These are phyloP conservation scores for Colletotrichum sidae DNA, from an alignment of 2,329 filamentous ascomycete genomes.

Conservation along the genomic window DNA sequence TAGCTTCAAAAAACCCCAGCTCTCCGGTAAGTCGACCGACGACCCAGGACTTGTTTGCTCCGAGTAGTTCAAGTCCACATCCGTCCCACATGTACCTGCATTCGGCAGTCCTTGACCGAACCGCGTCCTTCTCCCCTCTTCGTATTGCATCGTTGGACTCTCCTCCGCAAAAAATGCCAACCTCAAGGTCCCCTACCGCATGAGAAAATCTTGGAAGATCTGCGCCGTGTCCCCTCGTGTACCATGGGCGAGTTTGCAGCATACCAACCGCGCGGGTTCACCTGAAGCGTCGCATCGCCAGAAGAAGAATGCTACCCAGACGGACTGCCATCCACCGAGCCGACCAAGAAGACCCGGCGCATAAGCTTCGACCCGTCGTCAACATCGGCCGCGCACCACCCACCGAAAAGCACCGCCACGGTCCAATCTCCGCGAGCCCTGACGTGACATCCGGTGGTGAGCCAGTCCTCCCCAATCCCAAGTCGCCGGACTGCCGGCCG, in stretches of 20 bases:
- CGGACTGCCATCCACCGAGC: not conserved
- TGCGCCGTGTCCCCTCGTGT: constrained; percentile 19
- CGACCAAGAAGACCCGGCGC: too few species aligned
- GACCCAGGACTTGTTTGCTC: too few species aligned
- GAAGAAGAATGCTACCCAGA: constrained; percentile 14
- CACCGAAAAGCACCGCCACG: constrained; percentile 17
- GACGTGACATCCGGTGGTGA: not conserved
- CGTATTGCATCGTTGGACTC: constrained; percentile 19
- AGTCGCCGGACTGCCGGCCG: constrained; percentile 28
- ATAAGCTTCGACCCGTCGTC: constrained; percentile 16
- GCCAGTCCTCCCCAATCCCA: not conserved
- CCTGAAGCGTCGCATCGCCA: constrained; percentile 36
- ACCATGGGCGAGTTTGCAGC: not conserved
- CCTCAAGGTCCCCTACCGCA: constrained; percentile 24
- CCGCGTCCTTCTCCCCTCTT: constrained; percentile 4
- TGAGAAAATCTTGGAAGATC: constrained; percentile 37
- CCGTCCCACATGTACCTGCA: constrained; percentile 29
- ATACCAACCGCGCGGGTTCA: constrained; percentile 31
- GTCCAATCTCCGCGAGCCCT: constrained; percentile 11
- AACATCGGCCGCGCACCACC: constrained; percentile 11
- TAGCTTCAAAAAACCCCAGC: too few species aligned
- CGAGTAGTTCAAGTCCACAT: not conserved
- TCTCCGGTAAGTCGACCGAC: too few species aligned
- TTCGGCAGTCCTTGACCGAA: constrained; percentile 26
- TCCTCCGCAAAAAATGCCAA: constrained; percentile 20